Percentiles rank a stretch among this genome's conserved stretches.
Conservation (phyloP, 768 basidiomycete species). For the Ephemerocybe angulata region DNA sequence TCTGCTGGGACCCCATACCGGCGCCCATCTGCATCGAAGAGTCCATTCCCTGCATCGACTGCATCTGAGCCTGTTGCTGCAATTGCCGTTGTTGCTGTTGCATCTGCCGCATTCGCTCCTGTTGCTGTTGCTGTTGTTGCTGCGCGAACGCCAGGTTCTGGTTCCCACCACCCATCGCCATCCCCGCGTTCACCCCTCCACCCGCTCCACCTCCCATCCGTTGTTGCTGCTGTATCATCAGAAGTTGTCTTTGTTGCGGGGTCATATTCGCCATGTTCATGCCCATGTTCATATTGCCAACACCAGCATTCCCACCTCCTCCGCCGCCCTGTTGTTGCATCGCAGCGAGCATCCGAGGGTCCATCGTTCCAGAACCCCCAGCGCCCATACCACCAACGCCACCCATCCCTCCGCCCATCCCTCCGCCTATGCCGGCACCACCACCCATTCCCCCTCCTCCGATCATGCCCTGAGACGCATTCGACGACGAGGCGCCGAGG, state of each 20-base stretch:
- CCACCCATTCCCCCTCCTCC: constrained; percentile 7
- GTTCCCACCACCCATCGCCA: constrained; percentile 28
- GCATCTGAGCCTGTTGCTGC: constrained; percentile 33
- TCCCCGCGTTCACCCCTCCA: constrained; percentile 16
- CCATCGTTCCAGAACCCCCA: constrained; percentile 1
- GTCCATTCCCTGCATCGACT: constrained; percentile 41
- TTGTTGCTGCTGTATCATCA: constrained; percentile 3
- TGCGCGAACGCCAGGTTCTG: constrained; percentile 24
- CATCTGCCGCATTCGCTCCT: constrained; percentile 11
- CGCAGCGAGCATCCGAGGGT: constrained; percentile 7
- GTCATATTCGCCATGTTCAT: constrained; percentile 8
- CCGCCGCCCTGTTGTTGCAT: constrained; percentile 2
- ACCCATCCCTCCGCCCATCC: constrained; percentile 8
- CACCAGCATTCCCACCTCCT: not conserved
- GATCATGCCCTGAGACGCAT: too few species aligned
- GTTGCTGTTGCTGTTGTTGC: constrained; percentile 15
- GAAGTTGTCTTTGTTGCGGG: constrained; percentile 4
- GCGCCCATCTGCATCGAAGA: not conserved
- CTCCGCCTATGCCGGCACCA: not conserved
- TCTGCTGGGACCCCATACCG: constrained; percentile 11
- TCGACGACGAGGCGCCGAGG: not conserved
- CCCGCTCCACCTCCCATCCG: constrained; percentile 5
- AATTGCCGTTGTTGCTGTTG: constrained; percentile 20
- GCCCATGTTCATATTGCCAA: not conserved
- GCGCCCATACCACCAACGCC: not conserved